Percentiles rank a stretch among this genome's conserved stretches.
phyloP scores from a whole-genome alignment of 2,329 filamentous ascomycete species.

The Pseudodiploospora longispora region DNA sequence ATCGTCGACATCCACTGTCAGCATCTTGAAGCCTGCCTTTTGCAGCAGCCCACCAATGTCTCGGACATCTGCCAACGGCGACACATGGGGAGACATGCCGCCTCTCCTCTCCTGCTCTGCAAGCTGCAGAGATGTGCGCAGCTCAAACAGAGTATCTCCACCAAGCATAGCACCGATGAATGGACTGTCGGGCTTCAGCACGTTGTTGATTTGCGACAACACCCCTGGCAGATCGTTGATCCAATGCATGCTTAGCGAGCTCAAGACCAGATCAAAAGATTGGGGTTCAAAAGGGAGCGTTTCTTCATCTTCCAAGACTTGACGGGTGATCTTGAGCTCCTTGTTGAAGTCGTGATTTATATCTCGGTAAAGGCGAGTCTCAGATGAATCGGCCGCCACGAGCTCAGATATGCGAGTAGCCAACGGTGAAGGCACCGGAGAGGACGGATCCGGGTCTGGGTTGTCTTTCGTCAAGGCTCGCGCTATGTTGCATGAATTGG shows the following conservation, averaged over 20 bases:
- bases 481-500: slow-evolving; percentile 92
- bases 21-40: slow-evolving; percentile 84
- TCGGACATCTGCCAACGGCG: slow-evolving; percentile 82
- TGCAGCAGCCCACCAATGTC: slow-evolving; percentile 85
- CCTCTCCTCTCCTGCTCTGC: slow-evolving; percentile 85
- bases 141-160: slow-evolving; percentile 86
- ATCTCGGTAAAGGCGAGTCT: slow-evolving; percentile 72
- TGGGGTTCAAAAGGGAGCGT: slow-evolving; percentile 66
- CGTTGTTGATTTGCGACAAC: slow-evolving; percentile 73
- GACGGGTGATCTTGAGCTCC: slow-evolving; percentile 61
- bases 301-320: slow-evolving; percentile 68
- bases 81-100: slow-evolving; percentile 86
- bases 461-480: slow-evolving; percentile 67
- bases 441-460: slow-evolving; percentile 51
- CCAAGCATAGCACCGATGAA: slow-evolving; percentile 97
- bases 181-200: slow-evolving; percentile 82
- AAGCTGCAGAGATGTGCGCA: slow-evolving; percentile 86
- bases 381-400: slow-evolving; percentile 74
- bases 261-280: slow-evolving; percentile 84
- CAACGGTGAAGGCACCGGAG: slow-evolving; percentile 56
- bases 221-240: slow-evolving; percentile 90
- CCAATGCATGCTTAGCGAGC: slow-evolving; percentile 88
- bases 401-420: slow-evolving; percentile 64
- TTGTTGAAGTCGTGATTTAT: slow-evolving; percentile 65
- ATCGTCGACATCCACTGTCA: slow-evolving; percentile 96